Evolutionary conservation across 148 eudicot species (phyloP).

Genomic region (Rhododendron ovatum): DNA sequence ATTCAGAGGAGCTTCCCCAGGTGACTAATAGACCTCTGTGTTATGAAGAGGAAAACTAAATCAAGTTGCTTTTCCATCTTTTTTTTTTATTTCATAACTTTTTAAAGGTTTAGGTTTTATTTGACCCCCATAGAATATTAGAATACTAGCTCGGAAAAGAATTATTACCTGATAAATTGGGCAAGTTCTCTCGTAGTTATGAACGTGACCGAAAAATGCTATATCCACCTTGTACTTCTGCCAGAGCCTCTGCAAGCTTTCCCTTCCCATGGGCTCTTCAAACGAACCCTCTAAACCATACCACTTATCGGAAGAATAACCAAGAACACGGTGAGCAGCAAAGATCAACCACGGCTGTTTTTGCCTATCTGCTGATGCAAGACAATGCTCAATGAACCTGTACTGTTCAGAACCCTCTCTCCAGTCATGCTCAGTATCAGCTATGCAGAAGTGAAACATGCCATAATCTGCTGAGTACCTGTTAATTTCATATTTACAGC

Average conservation of each 20-base stretch:
- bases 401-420: conserved; percentile 86
- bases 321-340: conserved; percentile 80
- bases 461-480: conserved; percentile 85
- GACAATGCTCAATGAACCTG: conserved; percentile 67
- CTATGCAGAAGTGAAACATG: conserved; percentile 91
- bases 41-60: neutral
- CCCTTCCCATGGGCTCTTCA: conserved; percentile 90
- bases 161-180: conserved; percentile 70
- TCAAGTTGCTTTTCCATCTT: neutral
- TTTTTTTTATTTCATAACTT: neutral
- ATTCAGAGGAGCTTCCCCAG: neutral
- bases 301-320: conserved; percentile 63
- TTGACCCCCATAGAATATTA: neutral
- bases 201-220: conserved; percentile 85
- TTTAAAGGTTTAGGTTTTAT: neutral
- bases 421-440: conserved; percentile 93
- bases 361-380: conserved; percentile 66
- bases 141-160: neutral
- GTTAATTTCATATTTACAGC: neutral
- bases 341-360: conserved; percentile 90
- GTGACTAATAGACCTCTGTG: neutral
- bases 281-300: conserved; percentile 73
- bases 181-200: conserved; percentile 80
- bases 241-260: conserved; percentile 77
- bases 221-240: conserved; percentile 84